Percentiles rank a stretch among this genome's conserved stretches.
phyloP scores from a whole-genome alignment of 1,284 basidiomycete species.

The Fomitiporia mediterranea region DNA sequence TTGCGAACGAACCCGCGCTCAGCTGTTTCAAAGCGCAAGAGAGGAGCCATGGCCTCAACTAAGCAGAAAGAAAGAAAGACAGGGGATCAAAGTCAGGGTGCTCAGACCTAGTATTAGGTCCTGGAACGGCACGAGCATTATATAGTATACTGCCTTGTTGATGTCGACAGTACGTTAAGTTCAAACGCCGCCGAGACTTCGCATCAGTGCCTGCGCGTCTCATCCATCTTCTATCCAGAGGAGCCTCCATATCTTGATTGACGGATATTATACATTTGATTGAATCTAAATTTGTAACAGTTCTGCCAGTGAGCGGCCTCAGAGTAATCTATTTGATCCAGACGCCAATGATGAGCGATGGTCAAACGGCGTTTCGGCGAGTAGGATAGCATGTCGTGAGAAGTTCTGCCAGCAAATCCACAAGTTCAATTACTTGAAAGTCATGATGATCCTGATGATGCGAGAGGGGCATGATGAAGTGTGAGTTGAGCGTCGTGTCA shows the following conservation, averaged over 20 bases:
- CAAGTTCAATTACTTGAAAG: not conserved
- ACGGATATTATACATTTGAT: not conserved
- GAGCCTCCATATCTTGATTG: not conserved
- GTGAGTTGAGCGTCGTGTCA: not conserved
- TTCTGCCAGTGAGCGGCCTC: not conserved
- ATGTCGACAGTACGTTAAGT: not conserved
- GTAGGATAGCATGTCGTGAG: not conserved
- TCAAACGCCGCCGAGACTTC: not conserved
- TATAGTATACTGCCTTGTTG: not conserved
- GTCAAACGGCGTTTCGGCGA: not conserved
- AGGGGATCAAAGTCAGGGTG: not conserved
- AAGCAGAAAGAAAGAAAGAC: constrained; percentile 7
- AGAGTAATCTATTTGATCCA: not conserved
- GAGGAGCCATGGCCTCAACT: constrained; percentile 14
- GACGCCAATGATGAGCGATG: not conserved
- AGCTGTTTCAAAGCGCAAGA: constrained; percentile 15
- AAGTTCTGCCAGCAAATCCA: not conserved
- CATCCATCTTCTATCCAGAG: too few species aligned
- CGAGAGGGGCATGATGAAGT: not conserved
- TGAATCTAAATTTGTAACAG: not conserved
- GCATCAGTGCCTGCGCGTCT: not conserved
- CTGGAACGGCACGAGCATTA: not conserved
- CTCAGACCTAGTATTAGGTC: too few species aligned
- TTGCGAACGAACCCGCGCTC: constrained; percentile 25
- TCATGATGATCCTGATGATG: not conserved